phyloP scores from a whole-genome alignment of 2,329 filamentous ascomycete genomes.

The Emmonsia crescens region DNA sequence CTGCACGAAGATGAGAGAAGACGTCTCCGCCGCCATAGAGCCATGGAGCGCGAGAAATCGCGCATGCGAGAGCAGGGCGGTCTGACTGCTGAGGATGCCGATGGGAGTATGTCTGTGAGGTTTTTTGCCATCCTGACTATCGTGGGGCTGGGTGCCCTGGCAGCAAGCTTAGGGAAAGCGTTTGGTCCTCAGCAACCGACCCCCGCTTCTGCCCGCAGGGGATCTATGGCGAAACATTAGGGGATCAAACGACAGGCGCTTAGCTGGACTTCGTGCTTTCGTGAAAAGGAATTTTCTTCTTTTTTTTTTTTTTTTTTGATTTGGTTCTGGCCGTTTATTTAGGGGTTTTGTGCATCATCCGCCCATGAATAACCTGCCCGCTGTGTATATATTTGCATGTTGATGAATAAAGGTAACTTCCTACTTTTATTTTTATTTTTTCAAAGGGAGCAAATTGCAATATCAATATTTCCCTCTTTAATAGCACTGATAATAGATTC shows the following conservation, averaged over 20 bases:
- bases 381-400: background rate
- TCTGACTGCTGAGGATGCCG: slow-evolving; percentile 36
- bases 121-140: slow-evolving; percentile 32
- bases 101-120: slow-evolving; percentile 24
- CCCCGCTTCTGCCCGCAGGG: background rate
- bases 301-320: too few relatives aligned
- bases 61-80: slow-evolving; percentile 27
- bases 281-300: background rate
- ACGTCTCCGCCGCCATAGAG: slow-evolving; percentile 32
- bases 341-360: background rate
- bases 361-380: background rate
- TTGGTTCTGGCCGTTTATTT: background rate
- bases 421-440: background rate
- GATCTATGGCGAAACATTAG: background rate
- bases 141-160: slow-evolving; percentile 22
- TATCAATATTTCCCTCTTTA: background rate
- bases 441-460: background rate
- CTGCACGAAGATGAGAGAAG: slow-evolving; percentile 47
- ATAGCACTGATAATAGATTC: background rate
- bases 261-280: background rate
- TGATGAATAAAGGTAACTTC: background rate
- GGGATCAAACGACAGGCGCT: background rate
- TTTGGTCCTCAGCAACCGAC: background rate
- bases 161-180: slow-evolving; percentile 19
- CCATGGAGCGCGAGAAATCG: slow-evolving; percentile 21